These are phyloP conservation scores for Backusella tuberculispora DNA, from an alignment of 192 early-diverging fungal genomes.

Conservation along the genomic window DNA sequence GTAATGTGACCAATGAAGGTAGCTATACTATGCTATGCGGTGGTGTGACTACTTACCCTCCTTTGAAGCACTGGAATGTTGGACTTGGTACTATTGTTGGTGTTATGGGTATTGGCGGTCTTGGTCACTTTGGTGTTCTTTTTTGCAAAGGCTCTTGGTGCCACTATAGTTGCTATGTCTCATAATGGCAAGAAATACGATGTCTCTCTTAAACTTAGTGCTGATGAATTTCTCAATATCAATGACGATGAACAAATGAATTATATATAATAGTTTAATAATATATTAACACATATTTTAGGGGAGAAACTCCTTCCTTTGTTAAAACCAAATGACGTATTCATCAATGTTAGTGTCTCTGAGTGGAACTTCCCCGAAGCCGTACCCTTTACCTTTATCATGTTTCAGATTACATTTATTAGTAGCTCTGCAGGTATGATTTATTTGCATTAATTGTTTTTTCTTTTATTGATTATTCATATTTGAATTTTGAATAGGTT, in stretches of 20 bases:
- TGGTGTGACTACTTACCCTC: conserved; percentile 55
- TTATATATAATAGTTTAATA: neutral
- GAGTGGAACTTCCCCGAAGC: conserved; percentile 28
- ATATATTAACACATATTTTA: conserved; percentile 27
- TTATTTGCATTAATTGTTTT: too few relatives aligned
- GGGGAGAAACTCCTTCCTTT: neutral
- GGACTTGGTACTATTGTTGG: conserved; percentile 53
- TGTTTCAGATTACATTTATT: conserved; percentile 50
- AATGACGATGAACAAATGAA: conserved; percentile 10
- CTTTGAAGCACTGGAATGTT: conserved; percentile 49
- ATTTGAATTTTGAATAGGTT: conserved; percentile 70
- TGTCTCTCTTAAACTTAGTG: conserved; percentile 57
- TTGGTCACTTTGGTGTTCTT: conserved; percentile 68
- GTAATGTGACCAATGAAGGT: conserved; percentile 49
- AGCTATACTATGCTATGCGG: conserved; percentile 81
- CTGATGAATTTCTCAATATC: conserved; percentile 29
- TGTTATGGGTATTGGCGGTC: conserved; percentile 66
- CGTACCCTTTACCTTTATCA: conserved; percentile 50
- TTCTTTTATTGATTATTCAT: too few relatives aligned
- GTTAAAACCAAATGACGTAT: conserved; percentile 45
- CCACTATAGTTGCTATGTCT: conserved; percentile 59
- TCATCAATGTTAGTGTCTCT: conserved; percentile 68
- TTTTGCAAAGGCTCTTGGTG: conserved; percentile 48
- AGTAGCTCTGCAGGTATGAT: conserved; percentile 29
- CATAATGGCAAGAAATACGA: conserved; percentile 57